Base-by-base conservation (phyloP, 495 filamentous ascomycete genomes). In the Xylaria curta region DNA sequence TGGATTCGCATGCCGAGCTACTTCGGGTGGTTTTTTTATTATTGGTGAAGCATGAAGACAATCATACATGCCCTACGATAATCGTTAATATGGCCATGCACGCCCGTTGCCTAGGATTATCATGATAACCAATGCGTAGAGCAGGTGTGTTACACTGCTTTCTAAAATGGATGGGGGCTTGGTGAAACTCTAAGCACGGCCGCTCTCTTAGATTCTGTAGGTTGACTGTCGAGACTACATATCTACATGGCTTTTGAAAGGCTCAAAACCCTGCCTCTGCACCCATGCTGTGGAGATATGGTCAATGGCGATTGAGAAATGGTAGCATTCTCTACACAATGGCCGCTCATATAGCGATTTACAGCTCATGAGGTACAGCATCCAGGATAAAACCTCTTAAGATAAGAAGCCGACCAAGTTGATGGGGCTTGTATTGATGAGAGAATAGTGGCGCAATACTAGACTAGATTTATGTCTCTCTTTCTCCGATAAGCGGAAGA, bases 81-180 rank as follows among this genome's bases (percentile, higher is more conserved):
- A 69, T 31, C 42, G 49, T n/a, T 44, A 44, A 67, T 67, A 54
- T 33, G 6, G 49, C 33, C 5, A 44, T 56, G 33, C 44, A 38
- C 40, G 24, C 31, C 63, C 63, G 63, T 51, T 51, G 42, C 28
- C 63, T 38, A 15, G 46, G 28, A 49, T 31, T 31, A 31, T 53
- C n/a, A 51, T 31, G 31, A 42, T 42, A 54, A 56, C 56, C 49
- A n/a, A 54, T 21, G 36, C 49, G 47, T 49, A 56, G 47, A 46
- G 59, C 68, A 1, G 68, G 68, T 70, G 68, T 70, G 68, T 64
- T 64, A 56, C 68, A 70, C 68, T 33, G 59, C 59, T 56, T 54
- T 8, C 46, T 31, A 9, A 28, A 64, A 44, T 49, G 67, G 54
- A 24, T 10, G 21, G 28, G 31, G 67, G 56, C 49, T 67, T 49